phyloP scores from a whole-genome alignment of 2,329 filamentous ascomycete species.

The Ascomycota sp. region DNA sequence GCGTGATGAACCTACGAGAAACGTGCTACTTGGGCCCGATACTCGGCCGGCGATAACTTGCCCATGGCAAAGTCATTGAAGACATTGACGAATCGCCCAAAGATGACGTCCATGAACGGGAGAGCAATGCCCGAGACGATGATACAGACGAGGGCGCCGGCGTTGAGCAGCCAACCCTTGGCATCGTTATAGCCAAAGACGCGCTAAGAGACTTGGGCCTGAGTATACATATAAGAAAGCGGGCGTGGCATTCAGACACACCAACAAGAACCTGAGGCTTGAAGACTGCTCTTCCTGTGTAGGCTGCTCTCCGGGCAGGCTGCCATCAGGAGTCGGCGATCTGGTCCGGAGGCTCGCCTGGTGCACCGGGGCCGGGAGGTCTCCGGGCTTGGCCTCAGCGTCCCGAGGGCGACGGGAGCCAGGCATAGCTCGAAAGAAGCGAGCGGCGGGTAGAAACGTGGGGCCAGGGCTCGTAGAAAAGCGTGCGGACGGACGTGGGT shows the following conservation, averaged over 20 bases:
- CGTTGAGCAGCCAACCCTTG: slow-evolving; percentile 16
- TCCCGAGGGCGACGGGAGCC: no score
- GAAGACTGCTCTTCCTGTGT: slow-evolving; percentile 1
- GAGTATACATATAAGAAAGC: no score
- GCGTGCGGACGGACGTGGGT: no score
- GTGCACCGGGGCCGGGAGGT: no score
- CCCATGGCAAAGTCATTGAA: slow-evolving; percentile 35
- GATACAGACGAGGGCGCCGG: slow-evolving; percentile 15
- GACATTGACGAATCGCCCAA: slow-evolving; percentile 30
- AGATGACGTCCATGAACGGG: slow-evolving; percentile 38
- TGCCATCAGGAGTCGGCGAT: not conserved
- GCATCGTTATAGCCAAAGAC: slow-evolving; percentile 19
- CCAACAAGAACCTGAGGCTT: slow-evolving; percentile 9
- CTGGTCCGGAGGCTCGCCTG: no score
- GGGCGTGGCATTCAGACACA: slow-evolving; percentile 1
- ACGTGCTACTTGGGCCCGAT: slow-evolving; percentile 26
- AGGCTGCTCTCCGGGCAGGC: no score
- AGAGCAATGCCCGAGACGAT: slow-evolving; percentile 17
- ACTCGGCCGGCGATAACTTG: slow-evolving; percentile 20
- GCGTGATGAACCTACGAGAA: slow-evolving; percentile 14
- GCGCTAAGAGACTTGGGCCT: slow-evolving; percentile 6
- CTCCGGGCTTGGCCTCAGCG: no score
- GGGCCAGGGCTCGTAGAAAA: no score
- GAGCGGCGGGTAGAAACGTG: no score
- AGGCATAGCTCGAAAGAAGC: no score